Percentiles rank a stretch among this genome's conserved stretches.
Evolutionary conservation across 2,329 filamentous ascomycete species (phyloP).

Genomic region (Hymenoscyphus albidus): DNA sequence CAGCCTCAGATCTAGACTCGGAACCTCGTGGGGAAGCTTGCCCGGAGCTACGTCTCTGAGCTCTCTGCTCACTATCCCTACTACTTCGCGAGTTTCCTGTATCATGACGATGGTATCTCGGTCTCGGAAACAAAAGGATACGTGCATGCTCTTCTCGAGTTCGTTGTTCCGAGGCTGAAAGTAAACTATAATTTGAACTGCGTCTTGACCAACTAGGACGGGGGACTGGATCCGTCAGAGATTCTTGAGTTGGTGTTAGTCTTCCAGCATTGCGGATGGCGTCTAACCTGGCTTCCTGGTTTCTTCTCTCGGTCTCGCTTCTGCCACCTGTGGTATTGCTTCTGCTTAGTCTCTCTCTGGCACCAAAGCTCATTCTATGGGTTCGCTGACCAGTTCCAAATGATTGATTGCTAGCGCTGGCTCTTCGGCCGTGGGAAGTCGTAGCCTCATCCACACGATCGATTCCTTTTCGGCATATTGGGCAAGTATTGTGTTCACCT

Average conservation of each 20-base stretch:
- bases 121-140: background rate
- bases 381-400: slow-evolving; percentile 19
- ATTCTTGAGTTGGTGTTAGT: slow-evolving; percentile 22
- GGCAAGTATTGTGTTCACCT: slow-evolving; percentile 87
- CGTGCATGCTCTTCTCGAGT: background rate
- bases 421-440: slow-evolving; percentile 16
- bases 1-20: background rate
- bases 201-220: slow-evolving; percentile 3
- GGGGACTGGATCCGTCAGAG: background rate
- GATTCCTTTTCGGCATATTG: slow-evolving; percentile 61
- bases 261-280: slow-evolving; percentile 25
- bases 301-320: slow-evolving; percentile 15
- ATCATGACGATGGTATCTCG: background rate
- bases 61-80: slow-evolving; percentile 7
- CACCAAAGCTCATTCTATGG: slow-evolving; percentile 20
- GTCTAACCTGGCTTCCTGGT: slow-evolving; percentile 30
- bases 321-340: slow-evolving; percentile 14
- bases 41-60: slow-evolving; percentile 24
- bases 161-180: background rate
- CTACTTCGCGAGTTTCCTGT: background rate
- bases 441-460: slow-evolving; percentile 25
- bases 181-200: background rate
- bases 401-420: slow-evolving; percentile 15
- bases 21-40: slow-evolving; percentile 10
- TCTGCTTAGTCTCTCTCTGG: slow-evolving; percentile 15